Base-by-base conservation (phyloP, 805 yeast species). In the Metschnikowia rubicola region DNA sequence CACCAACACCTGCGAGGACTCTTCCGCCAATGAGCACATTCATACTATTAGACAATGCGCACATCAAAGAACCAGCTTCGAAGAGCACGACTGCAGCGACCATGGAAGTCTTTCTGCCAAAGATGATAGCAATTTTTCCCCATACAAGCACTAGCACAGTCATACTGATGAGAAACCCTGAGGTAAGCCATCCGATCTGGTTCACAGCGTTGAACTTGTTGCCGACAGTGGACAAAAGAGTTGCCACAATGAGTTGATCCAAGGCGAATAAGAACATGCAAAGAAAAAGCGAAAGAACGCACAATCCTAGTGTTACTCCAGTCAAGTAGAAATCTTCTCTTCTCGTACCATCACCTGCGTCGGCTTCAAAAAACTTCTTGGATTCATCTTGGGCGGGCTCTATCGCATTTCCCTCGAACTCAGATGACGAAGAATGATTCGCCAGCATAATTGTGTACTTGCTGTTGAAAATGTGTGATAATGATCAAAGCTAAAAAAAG, bases 281-380 rank as follows among this genome's bases (percentile, higher is more conserved):
- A 39, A 65, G 46, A 45, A 63, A 62, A 5, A 65, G 46, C 3
- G 73, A 56, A 1, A 57, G 8, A 17, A 68, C 50, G 48, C 73
- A 54, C 35, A 62, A 35, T 2, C 37, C 44, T 29, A 70, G 53
- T 15, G 55, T 53, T 28, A 44, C 10, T 0, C 74, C 75, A 37
- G 58, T 47, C 44, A 71, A 55, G 42, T 66, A 66, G 47, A 68
- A 71, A 30, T 71, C 74, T 44, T 66, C 66, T 52, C 71, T 60
- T 38, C 51, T 59, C 6, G 74, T 67, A 13, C 74, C 75, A 48
- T 71, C 75, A 34, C 75, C 74, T 21, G 75, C 74, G 53, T 72
- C 75, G 42, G 67, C 57, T 49, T 73, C 77, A 29, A 57, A 49
- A 47, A 62, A 70, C 28, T 37, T 37, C 32, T 46, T 46, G 7